phyloP scores from a whole-genome alignment of 495 filamentous ascomycete genomes.

The Aspergillus biplanus region DNA sequence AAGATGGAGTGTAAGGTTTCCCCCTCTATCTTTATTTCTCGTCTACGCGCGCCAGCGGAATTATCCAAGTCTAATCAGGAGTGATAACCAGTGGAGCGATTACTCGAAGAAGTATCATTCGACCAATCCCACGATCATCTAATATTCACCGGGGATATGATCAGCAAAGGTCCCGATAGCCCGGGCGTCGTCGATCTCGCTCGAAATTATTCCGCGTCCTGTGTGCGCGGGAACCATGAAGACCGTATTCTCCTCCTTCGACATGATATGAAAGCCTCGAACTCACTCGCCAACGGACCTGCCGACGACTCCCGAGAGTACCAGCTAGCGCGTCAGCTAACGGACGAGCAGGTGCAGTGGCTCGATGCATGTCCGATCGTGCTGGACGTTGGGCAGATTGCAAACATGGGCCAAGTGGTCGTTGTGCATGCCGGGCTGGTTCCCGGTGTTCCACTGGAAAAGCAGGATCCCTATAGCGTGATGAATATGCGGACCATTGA shows the following conservation, averaged over 20 bases:
- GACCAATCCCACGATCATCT: slow-evolving; percentile 69
- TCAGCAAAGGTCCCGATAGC: slow-evolving; percentile 88
- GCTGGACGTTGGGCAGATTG: slow-evolving; percentile 65
- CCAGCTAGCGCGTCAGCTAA: slow-evolving; percentile 55
- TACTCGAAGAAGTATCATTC: slow-evolving; percentile 72
- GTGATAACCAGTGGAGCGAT: slow-evolving; percentile 52
- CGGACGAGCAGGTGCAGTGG: slow-evolving; percentile 68
- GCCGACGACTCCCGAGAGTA: slow-evolving; percentile 39
- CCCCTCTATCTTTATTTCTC: background rate
- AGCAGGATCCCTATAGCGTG: slow-evolving; percentile 76
- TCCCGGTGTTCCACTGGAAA: slow-evolving; percentile 68
- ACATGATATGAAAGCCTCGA: slow-evolving; percentile 39
- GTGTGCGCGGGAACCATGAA: slow-evolving; percentile 93
- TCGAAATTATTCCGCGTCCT: slow-evolving; percentile 68
- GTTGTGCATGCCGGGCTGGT: slow-evolving; percentile 87
- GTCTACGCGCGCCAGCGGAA: background rate
- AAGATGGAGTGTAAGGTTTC: slow-evolving; percentile 57
- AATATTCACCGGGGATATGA: slow-evolving; percentile 80
- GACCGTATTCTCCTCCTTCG: slow-evolving; percentile 70
- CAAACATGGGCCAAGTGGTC: slow-evolving; percentile 59
- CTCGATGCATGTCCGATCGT: slow-evolving; percentile 74
- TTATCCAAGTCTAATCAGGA: slow-evolving; percentile 15
- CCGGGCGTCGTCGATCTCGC: slow-evolving; percentile 75
- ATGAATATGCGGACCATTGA: slow-evolving; percentile 93
- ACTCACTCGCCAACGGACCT: slow-evolving; percentile 20